phyloP scores from a whole-genome alignment of 129 eudicot genomes.

The Arctium lappa region DNA sequence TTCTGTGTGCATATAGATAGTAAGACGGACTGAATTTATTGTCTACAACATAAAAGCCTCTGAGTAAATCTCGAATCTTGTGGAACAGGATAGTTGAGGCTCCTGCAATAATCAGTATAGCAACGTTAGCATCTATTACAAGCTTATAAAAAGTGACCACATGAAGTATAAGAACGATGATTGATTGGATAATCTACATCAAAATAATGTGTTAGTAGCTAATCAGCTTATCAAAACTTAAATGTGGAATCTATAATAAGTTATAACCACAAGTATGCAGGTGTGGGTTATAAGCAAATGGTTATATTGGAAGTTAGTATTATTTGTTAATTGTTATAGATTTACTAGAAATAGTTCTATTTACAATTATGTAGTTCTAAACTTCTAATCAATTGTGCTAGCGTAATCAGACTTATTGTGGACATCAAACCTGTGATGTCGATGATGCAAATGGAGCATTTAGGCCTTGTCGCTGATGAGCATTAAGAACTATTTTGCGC shows the following conservation, averaged over 20 bases:
- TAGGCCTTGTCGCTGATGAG: slow-evolving; percentile 34
- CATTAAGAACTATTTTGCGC: slow-evolving; percentile 41
- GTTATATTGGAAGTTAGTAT: not conserved
- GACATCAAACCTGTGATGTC: slow-evolving; percentile 39
- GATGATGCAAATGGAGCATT: slow-evolving; percentile 36
- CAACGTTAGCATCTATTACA: slow-evolving; percentile 1
- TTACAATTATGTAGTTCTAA: not conserved
- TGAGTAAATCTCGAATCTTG: slow-evolving; percentile 55
- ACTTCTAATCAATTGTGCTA: not conserved
- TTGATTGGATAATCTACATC: not conserved
- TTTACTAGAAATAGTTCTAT: not conserved
- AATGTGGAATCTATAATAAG: not conserved
- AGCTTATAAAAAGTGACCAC: slow-evolving; percentile 7
- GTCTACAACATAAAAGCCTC: slow-evolving; percentile 37
- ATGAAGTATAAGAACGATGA: not conserved
- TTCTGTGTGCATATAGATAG: not conserved
- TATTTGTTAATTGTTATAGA: not conserved
- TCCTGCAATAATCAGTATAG: slow-evolving; percentile 37
- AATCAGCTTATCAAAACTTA: not conserved
- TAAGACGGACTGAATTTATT: not conserved
- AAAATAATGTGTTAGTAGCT: not conserved
- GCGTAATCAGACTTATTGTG: not conserved
- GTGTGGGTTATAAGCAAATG: not conserved
- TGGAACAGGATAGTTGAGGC: slow-evolving; percentile 58
- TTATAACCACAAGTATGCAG: not conserved